Conservation (phyloP, 2,329 filamentous ascomycete species). For the Penicillium vulpinum region DNA sequence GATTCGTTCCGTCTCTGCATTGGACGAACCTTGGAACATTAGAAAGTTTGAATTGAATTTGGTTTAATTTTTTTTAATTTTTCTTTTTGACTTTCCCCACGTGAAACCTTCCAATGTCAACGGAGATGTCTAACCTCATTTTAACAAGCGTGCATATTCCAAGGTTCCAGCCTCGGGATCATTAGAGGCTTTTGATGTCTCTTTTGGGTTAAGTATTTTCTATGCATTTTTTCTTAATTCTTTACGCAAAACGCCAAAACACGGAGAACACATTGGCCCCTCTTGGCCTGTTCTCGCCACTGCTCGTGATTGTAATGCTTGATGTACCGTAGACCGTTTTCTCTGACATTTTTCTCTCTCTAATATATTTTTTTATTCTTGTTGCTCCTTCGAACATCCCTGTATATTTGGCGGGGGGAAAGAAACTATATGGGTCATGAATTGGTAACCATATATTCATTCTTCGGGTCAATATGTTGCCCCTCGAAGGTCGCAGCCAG, state of each 20-base stretch:
- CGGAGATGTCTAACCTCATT: not conserved
- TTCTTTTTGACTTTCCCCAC: not conserved
- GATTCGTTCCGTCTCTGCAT: not conserved
- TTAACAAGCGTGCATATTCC: not conserved
- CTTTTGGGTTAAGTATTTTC: no score
- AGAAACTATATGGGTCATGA: conserved; percentile 10
- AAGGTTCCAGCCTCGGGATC: not conserved
- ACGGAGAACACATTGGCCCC: conserved; percentile 11
- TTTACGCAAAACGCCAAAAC: not conserved
- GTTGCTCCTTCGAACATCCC: not conserved
- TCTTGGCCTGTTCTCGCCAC: conserved; percentile 17
- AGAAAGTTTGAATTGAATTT: not conserved
- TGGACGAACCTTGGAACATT: not conserved
- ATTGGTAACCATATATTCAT: conserved; percentile 9
- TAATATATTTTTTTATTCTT: conserved; percentile 2
- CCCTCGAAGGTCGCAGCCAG: conserved; percentile 35
- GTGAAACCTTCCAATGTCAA: not conserved
- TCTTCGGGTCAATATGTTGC: conserved; percentile 26
- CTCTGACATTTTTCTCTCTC: not conserved
- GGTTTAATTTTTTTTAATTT: not conserved
- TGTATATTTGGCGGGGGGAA: not conserved
- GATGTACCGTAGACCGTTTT: conserved; percentile 3
- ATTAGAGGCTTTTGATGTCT: not conserved
- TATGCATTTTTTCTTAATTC: no score
- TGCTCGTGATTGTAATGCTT: conserved; percentile 14